Evolutionary conservation across 202 grass and related monocot genomes (phyloP).

Genomic region (Elaeis oleifera): DNA sequence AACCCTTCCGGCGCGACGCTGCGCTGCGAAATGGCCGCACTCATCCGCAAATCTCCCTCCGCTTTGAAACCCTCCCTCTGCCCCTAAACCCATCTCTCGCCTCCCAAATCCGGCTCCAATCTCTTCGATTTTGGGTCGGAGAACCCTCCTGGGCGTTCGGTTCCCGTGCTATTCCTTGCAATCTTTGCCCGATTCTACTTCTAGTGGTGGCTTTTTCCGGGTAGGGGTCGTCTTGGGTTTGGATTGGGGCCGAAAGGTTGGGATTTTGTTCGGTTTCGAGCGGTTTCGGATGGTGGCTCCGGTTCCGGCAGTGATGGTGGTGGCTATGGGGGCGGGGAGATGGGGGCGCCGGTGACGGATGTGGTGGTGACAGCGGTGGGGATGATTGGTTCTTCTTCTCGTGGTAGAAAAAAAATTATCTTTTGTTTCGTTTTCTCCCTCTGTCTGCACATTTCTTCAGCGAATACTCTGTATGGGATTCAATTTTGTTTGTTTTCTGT

Average conservation of each 20-base stretch:
- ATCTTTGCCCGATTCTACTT: neutral
- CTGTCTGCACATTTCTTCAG: neutral
- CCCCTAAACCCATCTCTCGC: no score
- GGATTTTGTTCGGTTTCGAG: slow-evolving; percentile 3
- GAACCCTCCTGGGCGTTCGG: no score
- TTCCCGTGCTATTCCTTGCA: no score
- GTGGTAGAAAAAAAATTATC: slow-evolving; percentile 11
- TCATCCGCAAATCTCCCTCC: no score
- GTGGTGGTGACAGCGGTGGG: slow-evolving; percentile 12
- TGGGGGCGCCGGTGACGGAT: slow-evolving; percentile 1
- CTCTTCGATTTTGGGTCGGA: no score
- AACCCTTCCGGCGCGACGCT: no score
- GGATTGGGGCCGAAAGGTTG: slow-evolving; percentile 14
- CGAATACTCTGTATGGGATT: no score
- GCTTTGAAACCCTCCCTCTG: no score
- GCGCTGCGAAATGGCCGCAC: no score
- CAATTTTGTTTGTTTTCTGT: no score
- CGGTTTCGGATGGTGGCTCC: slow-evolving; percentile 11
- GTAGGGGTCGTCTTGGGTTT: neutral
- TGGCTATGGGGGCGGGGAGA: neutral
- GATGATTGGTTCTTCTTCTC: slow-evolving; percentile 32
- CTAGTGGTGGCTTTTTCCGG: neutral
- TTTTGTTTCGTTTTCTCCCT: neutral
- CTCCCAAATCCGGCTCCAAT: no score
- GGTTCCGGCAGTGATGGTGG: slow-evolving; percentile 12